phyloP scores from a whole-genome alignment of 225 moss, liverwort and hornwort species.

The Sphagnum tenellum region DNA sequence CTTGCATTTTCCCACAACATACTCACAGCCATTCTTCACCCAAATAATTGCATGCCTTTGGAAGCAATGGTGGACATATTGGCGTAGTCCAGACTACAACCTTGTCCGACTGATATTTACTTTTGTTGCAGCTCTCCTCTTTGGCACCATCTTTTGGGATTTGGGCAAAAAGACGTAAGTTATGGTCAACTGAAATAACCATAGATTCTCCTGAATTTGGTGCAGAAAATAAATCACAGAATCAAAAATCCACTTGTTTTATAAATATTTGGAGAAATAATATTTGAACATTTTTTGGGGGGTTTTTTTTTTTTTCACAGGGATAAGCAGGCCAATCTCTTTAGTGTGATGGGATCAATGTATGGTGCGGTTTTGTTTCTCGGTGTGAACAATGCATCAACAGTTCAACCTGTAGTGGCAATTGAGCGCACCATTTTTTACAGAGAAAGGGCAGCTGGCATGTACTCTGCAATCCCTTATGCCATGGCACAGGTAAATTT shows the following conservation, averaged over 20 bases:
- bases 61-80: slow-evolving; percentile 45
- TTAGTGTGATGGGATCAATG: slow-evolving; percentile 53
- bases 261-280: not conserved
- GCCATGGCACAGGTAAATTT: slow-evolving; percentile 34
- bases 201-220: too few relatives aligned
- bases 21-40: slow-evolving; percentile 41
- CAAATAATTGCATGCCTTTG: slow-evolving; percentile 45
- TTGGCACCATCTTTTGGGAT: slow-evolving; percentile 52
- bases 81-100: slow-evolving; percentile 56
- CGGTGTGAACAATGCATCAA: slow-evolving; percentile 50
- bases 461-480: slow-evolving; percentile 51
- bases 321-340: slow-evolving; percentile 34
- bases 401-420: slow-evolving; percentile 48
- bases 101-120: slow-evolving; percentile 49
- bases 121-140: slow-evolving; percentile 30
- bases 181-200: too few relatives aligned
- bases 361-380: slow-evolving; percentile 41
- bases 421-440: slow-evolving; percentile 50
- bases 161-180: slow-evolving; percentile 36
- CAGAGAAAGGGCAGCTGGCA: slow-evolving; percentile 42
- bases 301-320: slow-evolving; percentile 10
- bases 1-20: slow-evolving; percentile 37
- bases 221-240: not conserved
- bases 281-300: not conserved
- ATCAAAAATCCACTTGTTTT: too few relatives aligned